phyloP scores from a whole-genome alignment of 1,284 basidiomycete genomes.

The Porogramme epimiltina region DNA sequence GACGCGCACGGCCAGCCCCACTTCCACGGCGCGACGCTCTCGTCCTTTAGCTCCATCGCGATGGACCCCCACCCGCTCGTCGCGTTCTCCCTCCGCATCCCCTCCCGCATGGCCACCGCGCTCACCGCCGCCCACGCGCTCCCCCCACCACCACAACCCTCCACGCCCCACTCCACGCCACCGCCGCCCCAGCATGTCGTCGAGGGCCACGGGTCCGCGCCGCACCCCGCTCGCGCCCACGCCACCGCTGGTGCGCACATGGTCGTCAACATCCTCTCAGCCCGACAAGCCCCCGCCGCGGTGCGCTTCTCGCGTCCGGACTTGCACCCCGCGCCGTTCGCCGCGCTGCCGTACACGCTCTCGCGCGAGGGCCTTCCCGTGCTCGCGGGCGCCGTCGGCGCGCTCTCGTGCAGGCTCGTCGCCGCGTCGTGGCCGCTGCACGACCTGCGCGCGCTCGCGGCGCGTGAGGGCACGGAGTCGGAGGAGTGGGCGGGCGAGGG shows the following conservation, averaged over 20 bases:
- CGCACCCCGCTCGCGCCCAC: neutral
- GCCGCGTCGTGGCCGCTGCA: constrained; percentile 38
- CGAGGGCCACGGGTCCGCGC: no score
- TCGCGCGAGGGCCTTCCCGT: constrained; percentile 59
- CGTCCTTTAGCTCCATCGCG: constrained; percentile 90
- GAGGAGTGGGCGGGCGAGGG: constrained; percentile 31
- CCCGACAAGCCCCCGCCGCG: constrained; percentile 56
- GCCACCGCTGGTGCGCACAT: constrained; percentile 42
- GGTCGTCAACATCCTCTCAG: constrained; percentile 71
- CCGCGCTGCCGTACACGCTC: constrained; percentile 40
- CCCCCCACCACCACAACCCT: no score
- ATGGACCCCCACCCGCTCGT: constrained; percentile 86
- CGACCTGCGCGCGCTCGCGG: constrained; percentile 30
- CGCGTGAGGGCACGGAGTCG: constrained; percentile 12
- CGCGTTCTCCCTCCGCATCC: constrained; percentile 86
- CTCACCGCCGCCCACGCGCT: constrained; percentile 39
- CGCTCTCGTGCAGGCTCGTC: constrained; percentile 47
- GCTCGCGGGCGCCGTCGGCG: constrained; percentile 56
- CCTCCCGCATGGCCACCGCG: constrained; percentile 79
- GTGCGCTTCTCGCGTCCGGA: constrained; percentile 65
- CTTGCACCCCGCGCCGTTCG: constrained; percentile 60
- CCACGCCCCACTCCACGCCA: no score
- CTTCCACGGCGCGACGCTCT: constrained; percentile 88
- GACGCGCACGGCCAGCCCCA: neutral
- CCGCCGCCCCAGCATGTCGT: no score